Base-by-base conservation (phyloP, 2,329 filamentous ascomycete genomes). In the Xylariales sp. region DNA sequence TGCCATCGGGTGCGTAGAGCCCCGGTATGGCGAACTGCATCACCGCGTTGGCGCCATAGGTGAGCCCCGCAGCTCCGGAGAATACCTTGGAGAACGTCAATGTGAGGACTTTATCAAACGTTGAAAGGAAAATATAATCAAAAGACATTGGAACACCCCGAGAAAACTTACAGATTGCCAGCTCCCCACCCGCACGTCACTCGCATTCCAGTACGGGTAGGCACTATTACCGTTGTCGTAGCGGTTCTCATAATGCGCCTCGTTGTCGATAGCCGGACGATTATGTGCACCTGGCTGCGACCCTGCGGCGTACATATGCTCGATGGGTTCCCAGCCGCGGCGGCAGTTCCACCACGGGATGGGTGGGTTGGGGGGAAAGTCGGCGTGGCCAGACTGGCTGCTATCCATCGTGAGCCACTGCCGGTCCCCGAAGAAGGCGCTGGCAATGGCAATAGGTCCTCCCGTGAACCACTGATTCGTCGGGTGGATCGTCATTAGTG, bases 401-500 rank as follows among this genome's bases (percentile, higher is more conserved):
- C 37, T 29, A 38, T 51, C 47, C 7, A 47, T 41, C 3, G 47
- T 49, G 27, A 51, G 40, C 49, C 47, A 50, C 32, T 29, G 16
- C n/a, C 40, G 12, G 25, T 45, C 40, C 6, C 37, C 34, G n/a
- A 48, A 34, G 28, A 50, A 45, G 4, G 39, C 27, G 19, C 43
- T 46, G 5, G 49, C 43, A 8, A 50, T 17, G 11, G 47, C 45
- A 13, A 47, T 29, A 10, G 46, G 47, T 12, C 42, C 42, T 11
- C 33, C 47, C 12, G 23, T 21, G 40, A 51, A 51, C 49, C 45
- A 51, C 27, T 48, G 45, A 20, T 50, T 50, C 6, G 47, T 50
- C 10, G 34, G 38, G 34, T 50, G 48, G 24, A 51, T 48, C 6
- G 43, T 48, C 21, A 50, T 47, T 6, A 51, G 18, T 5, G 45